Conservation (phyloP, 257 asterid species). For the Salvia miltiorrhiza region DNA sequence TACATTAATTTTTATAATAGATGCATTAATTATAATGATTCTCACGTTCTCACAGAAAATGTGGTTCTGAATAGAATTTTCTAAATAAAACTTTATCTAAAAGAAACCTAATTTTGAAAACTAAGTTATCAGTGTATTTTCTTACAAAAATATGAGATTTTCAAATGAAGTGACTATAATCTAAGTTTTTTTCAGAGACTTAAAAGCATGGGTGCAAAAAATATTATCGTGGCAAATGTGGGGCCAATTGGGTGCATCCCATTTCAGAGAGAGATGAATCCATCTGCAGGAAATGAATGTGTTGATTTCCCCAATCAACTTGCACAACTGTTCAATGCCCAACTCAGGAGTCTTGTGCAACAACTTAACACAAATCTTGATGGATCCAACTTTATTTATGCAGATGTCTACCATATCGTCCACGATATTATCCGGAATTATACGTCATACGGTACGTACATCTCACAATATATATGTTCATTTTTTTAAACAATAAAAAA, state of each 20-base stretch:
- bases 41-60: too few species aligned
- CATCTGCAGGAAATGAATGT: constrained; percentile 48
- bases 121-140: too few species aligned
- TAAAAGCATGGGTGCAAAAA: constrained; percentile 56
- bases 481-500: too few species aligned
- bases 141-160: too few species aligned
- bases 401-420: constrained; percentile 57
- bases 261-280: constrained; percentile 56
- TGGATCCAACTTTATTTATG: constrained; percentile 56
- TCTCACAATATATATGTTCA: too few species aligned
- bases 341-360: constrained; percentile 40
- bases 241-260: constrained; percentile 94
- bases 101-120: too few species aligned
- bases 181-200: constrained; percentile 46
- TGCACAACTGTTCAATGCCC: constrained; percentile 48
- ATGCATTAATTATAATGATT: too few species aligned
- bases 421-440: constrained; percentile 50
- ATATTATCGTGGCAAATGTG: constrained; percentile 51
- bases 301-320: constrained; percentile 53
- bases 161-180: not conserved
- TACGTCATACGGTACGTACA: constrained; percentile 38
- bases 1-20: too few species aligned
- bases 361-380: constrained; percentile 38
- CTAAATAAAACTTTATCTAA: too few species aligned
- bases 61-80: too few species aligned